These are phyloP conservation scores for Drechslerella stenobrocha DNA, from an alignment of 2,329 filamentous ascomycete genomes.

Conservation along the genomic window DNA sequence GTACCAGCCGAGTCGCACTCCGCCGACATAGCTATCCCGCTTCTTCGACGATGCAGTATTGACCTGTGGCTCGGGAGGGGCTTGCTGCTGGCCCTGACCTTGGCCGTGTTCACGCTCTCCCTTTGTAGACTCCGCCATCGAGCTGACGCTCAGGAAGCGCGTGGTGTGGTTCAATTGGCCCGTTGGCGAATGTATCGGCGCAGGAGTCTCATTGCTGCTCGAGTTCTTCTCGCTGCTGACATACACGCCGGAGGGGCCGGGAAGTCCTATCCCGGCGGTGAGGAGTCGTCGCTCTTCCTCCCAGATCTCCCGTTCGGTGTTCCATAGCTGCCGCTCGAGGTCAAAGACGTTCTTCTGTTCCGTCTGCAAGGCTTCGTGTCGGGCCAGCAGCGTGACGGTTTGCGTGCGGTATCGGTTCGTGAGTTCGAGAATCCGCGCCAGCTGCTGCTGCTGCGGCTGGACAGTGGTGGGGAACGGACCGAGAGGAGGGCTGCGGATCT, in stretches of 20 bases:
- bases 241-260: not conserved
- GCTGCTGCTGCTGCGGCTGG: conserved; percentile 32
- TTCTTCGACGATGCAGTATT: not conserved
- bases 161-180: conserved; percentile 28
- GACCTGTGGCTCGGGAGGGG: conserved; percentile 14
- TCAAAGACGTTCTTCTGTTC: conserved; percentile 46
- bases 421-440: conserved; percentile 45
- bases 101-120: conserved; percentile 5
- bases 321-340: conserved; percentile 47
- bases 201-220: not conserved
- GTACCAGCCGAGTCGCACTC: conserved; percentile 36
- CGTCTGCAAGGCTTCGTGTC: conserved; percentile 31
- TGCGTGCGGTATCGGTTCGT: conserved; percentile 45
- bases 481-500: conserved; percentile 34
- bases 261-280: conserved; percentile 12
- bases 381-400: conserved; percentile 31
- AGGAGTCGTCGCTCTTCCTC: conserved; percentile 43
- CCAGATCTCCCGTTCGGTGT: conserved; percentile 44
- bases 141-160: conserved; percentile 43
- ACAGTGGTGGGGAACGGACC: not conserved
- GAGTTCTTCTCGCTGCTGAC: not conserved
- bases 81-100: conserved; percentile 6
- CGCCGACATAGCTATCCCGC: conserved; percentile 17
- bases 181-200: conserved; percentile 7
- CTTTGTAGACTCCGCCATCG: conserved; percentile 30